Evolutionary conservation across 2,329 filamentous ascomycete genomes (phyloP), one percentile per base, ranked within the genome.

Genomic region (Fusarium sp.): DNA sequence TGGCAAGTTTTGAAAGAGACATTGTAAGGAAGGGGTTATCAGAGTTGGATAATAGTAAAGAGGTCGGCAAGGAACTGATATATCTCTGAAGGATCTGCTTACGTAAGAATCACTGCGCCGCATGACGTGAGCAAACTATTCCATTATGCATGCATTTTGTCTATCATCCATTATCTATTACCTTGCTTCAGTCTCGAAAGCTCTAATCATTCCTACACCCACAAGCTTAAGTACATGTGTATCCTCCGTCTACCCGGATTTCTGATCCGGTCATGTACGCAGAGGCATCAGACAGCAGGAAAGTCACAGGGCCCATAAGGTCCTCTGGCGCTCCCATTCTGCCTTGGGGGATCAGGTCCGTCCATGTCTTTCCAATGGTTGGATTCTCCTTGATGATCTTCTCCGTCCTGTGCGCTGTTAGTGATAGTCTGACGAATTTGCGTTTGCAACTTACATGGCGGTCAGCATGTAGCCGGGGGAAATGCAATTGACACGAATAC

Each of bases 391-490:
- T 91, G n/a, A 97, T 85, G 67, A 98, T 97, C 81, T 96, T 96
- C 80, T 93, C 88, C 25, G 93, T 97, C 51, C 91, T 95, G 10
- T 12, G 9, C 1, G 2, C 1, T 13, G 35, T 48, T 12, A 64
- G 41, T 32, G 19, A 36, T n/a, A 5, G 13, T 5, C 7, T 4
- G 0, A 2, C 7, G 5, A 10, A 1, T 4, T 25, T 22, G 3
- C 2, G 7, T 5, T 19, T 19, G 2, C 3, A 6, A 79, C 90
- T 85, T 82, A 94, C 91, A 97, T 79, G 48, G 93, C 91, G 7
- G 94, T 97, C 64, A 96, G 80, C 94, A 98, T 97, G 78, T 98
- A 98, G 32, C 94, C 94, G 0, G 94, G 94, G 32, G 89, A 92
- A 74, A 98, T 95, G 78, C 91, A 95, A 80, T 98, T 98, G 66